These are phyloP conservation scores for Opeltia flavorubescens DNA, from an alignment of 495 filamentous ascomycete genomes.

Conservation along the genomic window DNA sequence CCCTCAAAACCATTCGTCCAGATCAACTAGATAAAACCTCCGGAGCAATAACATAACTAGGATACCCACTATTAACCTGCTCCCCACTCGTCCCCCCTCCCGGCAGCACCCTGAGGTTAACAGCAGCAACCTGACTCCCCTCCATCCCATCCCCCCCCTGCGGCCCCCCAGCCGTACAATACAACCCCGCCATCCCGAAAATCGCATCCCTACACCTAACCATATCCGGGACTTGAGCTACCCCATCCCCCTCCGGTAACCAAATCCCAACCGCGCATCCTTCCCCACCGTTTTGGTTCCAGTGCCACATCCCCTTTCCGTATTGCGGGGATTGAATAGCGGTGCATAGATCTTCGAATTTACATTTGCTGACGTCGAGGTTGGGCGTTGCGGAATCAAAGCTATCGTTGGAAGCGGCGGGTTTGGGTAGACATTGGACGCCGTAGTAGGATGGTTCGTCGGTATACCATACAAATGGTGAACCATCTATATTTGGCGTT, in stretches of 20 bases:
- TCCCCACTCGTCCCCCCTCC: not conserved
- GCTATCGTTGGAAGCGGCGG: not conserved
- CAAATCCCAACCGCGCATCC: not conserved
- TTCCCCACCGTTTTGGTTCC: not conserved
- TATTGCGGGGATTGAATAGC: not conserved
- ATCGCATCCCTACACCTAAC: not conserved
- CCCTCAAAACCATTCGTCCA: no score
- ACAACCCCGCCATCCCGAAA: not conserved
- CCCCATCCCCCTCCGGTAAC: not conserved
- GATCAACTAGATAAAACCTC: no score
- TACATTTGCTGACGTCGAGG: not conserved
- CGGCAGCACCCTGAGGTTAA: not conserved
- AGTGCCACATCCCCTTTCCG: not conserved
- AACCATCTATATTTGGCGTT: not conserved
- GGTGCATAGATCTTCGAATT: not conserved
- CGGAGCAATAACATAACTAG: not conserved
- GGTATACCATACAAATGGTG: not conserved
- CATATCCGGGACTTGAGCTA: not conserved
- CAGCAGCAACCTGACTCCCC: not conserved
- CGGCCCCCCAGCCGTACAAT: not conserved
- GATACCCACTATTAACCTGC: constrained; percentile 3
- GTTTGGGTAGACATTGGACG: not conserved
- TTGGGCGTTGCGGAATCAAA: not conserved
- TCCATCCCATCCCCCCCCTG: not conserved
- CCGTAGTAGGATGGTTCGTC: not conserved